Conservation (phyloP, 257 asterid genomes). For the Plantago major region DNA sequence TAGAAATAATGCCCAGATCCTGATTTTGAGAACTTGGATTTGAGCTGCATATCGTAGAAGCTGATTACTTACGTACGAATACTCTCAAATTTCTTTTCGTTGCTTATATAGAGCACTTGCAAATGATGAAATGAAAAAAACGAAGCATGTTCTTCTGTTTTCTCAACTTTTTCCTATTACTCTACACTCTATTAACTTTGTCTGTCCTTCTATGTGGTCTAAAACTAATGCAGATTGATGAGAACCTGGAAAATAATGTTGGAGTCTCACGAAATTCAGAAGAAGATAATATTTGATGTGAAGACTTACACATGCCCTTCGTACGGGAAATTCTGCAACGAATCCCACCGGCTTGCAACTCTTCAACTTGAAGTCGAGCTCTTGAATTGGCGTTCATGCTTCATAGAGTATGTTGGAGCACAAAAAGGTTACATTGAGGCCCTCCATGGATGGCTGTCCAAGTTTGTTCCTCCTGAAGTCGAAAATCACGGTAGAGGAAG, state of each 20-base stretch:
- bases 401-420: slow-evolving; percentile 52
- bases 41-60: not conserved
- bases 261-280: slow-evolving; percentile 89
- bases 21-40: not conserved
- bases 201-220: not conserved
- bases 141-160: not conserved
- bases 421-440: slow-evolving; percentile 62
- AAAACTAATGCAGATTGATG: slow-evolving; percentile 56
- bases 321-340: slow-evolving; percentile 76
- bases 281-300: slow-evolving; percentile 73
- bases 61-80: not conserved
- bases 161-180: not conserved
- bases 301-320: slow-evolving; percentile 66
- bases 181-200: not conserved
- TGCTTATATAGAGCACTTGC: not conserved
- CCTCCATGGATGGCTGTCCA: slow-evolving; percentile 76
- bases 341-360: slow-evolving; percentile 74
- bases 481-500: slow-evolving; percentile 41
- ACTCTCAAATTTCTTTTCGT: too few species aligned
- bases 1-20: not conserved
- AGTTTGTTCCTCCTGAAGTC: slow-evolving; percentile 49
- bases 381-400: slow-evolving; percentile 70
- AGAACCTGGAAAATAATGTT: slow-evolving; percentile 68
- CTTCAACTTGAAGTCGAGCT: slow-evolving; percentile 85
- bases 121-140: not conserved